These are phyloP conservation scores for Physaria fendleri DNA, from an alignment of 345 rosid genomes.

Conservation along the genomic window DNA sequence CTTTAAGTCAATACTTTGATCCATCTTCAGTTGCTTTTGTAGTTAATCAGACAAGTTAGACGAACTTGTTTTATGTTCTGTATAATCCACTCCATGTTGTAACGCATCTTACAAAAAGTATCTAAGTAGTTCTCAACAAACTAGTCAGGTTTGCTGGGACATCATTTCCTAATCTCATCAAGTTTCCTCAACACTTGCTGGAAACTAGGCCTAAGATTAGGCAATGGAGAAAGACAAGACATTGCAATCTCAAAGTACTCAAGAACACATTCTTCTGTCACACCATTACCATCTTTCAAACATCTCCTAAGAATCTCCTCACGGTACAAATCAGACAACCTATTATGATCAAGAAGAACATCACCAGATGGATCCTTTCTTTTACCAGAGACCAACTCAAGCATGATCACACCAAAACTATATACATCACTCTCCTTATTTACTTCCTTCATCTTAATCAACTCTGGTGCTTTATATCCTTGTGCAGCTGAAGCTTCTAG, in stretches of 20 bases:
- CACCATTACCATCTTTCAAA: constrained; percentile 28
- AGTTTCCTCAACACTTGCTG: constrained; percentile 59
- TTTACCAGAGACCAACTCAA: constrained; percentile 71
- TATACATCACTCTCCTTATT: constrained; percentile 63
- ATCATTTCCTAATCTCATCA: constrained; percentile 52
- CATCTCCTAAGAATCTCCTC: constrained; percentile 34
- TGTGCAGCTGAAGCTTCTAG: constrained; percentile 60
- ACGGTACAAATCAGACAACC: constrained; percentile 50
- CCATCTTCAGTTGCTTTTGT: neutral
- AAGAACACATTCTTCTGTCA: constrained; percentile 49
- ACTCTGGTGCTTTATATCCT: constrained; percentile 94
- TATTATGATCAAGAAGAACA: constrained; percentile 42
- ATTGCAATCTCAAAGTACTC: constrained; percentile 67
- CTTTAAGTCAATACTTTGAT: neutral
- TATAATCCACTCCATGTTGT: neutral
- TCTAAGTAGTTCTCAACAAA: neutral
- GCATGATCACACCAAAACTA: constrained; percentile 70
- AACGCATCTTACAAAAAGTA: neutral
- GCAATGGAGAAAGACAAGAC: constrained; percentile 76
- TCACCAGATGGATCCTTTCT: constrained; percentile 9
- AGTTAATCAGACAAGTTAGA: neutral
- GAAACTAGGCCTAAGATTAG: constrained; percentile 63
- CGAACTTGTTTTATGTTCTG: neutral
- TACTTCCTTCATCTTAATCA: constrained; percentile 75
- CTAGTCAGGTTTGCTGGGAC: neutral